A percentile compares a stretch with the other conserved stretches of the same genome.
phyloP scores from a whole-genome alignment of 768 basidiomycete genomes.

The Ramaria sp. region DNA sequence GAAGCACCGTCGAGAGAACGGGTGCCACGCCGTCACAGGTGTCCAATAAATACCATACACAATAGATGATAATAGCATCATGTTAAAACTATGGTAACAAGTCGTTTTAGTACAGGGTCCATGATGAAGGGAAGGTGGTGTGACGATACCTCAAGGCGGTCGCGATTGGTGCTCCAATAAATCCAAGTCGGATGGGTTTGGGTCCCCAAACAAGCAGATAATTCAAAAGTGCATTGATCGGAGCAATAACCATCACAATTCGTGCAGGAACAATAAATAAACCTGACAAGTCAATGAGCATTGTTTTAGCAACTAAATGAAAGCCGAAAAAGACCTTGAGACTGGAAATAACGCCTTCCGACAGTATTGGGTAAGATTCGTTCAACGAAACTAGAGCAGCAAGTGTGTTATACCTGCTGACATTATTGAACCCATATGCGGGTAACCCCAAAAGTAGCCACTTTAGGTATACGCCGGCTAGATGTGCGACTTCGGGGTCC shows the following conservation, averaged over 20 bases:
- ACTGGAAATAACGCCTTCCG: conserved; percentile 64
- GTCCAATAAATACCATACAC: conserved; percentile 51
- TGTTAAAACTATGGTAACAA: conserved; percentile 47
- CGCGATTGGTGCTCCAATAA: conserved; percentile 85
- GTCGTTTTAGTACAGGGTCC: neutral
- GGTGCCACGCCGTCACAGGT: conserved; percentile 75
- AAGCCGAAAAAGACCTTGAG: conserved; percentile 42
- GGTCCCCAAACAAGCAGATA: conserved; percentile 91
- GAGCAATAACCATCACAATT: conserved; percentile 73
- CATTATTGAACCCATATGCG: conserved; percentile 47
- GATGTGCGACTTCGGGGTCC: conserved; percentile 73
- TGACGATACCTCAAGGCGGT: conserved; percentile 41
- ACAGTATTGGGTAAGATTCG: neutral
- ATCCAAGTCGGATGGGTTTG: conserved; percentile 65
- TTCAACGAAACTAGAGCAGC: neutral
- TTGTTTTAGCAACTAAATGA: neutral
- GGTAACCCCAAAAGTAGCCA: conserved; percentile 75
- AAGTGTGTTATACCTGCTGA: conserved; percentile 30
- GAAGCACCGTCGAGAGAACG: conserved; percentile 53
- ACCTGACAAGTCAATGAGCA: conserved; percentile 27
- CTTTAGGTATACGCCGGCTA: conserved; percentile 68
- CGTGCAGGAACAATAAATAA: conserved; percentile 79
- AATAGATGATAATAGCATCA: conserved; percentile 56
- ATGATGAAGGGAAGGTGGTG: neutral
- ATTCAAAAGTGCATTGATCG: conserved; percentile 74